A percentile compares a stretch with the other conserved stretches of the same genome.
Evolutionary conservation across 2,329 filamentous ascomycete genomes (phyloP).

Genomic region (Fusarium piperis): DNA sequence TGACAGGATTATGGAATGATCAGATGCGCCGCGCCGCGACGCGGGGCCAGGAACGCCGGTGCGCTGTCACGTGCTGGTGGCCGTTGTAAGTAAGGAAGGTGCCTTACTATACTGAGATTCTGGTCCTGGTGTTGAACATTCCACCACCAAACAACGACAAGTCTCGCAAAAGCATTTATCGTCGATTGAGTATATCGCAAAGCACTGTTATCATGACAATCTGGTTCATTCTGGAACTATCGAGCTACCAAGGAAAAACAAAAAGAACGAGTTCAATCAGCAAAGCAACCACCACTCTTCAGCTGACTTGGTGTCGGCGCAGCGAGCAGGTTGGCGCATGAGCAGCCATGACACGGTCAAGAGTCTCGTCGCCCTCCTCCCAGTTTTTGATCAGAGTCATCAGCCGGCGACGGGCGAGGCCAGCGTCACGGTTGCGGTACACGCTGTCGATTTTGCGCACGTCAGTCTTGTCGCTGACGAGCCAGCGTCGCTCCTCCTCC

Average conservation of each 20-base stretch:
- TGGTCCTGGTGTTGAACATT: neutral
- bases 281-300: neutral
- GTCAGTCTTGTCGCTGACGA: slow-evolving; percentile 51
- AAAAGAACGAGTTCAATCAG: neutral
- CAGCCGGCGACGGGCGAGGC: slow-evolving; percentile 47
- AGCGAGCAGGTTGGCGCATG: slow-evolving; percentile 43
- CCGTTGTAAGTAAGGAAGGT: neutral
- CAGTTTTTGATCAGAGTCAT: slow-evolving; percentile 51
- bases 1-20: neutral
- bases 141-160: neutral
- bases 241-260: neutral
- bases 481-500: slow-evolving; percentile 51
- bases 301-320: slow-evolving; percentile 14
- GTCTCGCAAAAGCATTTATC: neutral
- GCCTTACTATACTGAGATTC: neutral
- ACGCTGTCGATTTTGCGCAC: slow-evolving; percentile 56
- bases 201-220: neutral
- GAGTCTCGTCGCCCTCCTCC: slow-evolving; percentile 52
- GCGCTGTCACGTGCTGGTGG: slow-evolving; percentile 35
- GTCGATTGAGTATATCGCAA: neutral
- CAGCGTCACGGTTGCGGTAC: slow-evolving; percentile 54
- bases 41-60: slow-evolving; percentile 13
- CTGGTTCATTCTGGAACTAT: neutral
- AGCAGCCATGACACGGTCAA: slow-evolving; percentile 49
- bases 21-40: slow-evolving; percentile 17